phyloP scores from a whole-genome alignment of 768 basidiomycete species.

The Boletus coccyginus region DNA sequence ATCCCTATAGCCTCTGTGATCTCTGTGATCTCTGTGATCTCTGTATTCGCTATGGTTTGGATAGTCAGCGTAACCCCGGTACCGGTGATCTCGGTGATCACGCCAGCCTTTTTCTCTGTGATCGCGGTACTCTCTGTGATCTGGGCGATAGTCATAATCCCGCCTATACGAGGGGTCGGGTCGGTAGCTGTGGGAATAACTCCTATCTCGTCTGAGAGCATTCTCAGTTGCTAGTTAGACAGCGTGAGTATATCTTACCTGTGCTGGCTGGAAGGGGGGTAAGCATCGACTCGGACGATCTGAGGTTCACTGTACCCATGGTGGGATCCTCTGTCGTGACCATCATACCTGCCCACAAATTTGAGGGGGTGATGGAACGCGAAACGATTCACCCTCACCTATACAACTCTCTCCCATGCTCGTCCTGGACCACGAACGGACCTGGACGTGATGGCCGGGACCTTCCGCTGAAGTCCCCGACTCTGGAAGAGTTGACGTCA shows the following conservation, averaged over 20 bases:
- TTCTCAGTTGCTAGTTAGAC: conserved; percentile 7
- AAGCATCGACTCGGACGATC: conserved; percentile 23
- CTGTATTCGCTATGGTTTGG: conserved; percentile 16
- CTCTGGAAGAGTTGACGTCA: conserved; percentile 32
- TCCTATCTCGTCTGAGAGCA: conserved; percentile 21
- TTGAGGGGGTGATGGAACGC: not conserved
- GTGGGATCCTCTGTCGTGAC: conserved; percentile 19
- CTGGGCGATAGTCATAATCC: conserved; percentile 19
- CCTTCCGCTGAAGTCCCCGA: conserved; percentile 47
- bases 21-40: conserved; percentile 11
- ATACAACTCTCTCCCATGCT: conserved; percentile 55
- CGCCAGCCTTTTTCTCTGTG: conserved; percentile 18
- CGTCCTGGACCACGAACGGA: conserved; percentile 59
- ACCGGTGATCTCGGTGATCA: conserved; percentile 20
- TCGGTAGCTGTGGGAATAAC: conserved; percentile 22
- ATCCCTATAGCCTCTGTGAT: not conserved
- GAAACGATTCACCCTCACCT: conserved; percentile 35
- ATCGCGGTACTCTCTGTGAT: conserved; percentile 21
- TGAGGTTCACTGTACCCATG: conserved; percentile 26
- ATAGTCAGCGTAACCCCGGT: conserved; percentile 18
- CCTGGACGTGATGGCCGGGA: conserved; percentile 28
- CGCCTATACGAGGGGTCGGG: conserved; percentile 25
- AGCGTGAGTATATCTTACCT: conserved; percentile 16
- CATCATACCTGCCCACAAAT: conserved; percentile 24
- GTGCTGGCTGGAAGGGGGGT: conserved; percentile 14